Evolutionary conservation across 352 stramenopile species (phyloP).

Genomic region (Thalassiosira exigua): DNA sequence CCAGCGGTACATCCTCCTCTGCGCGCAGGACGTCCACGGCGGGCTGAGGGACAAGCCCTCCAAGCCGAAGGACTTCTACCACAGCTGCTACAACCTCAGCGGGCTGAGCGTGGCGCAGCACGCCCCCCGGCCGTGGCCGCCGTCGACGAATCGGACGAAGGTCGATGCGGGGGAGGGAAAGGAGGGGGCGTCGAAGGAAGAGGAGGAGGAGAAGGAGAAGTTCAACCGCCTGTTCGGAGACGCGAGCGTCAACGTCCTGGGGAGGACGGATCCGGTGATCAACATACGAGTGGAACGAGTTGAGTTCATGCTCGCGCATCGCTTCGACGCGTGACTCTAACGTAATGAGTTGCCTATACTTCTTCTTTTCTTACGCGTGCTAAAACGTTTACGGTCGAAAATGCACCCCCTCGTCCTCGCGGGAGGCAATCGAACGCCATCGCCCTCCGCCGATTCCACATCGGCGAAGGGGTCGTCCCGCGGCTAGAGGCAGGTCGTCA

Average conservation of each 20-base stretch:
- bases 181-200: not conserved
- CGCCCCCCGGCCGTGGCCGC: conserved; percentile 57
- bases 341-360: too few relatives aligned
- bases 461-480: too few relatives aligned
- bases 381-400: too few relatives aligned
- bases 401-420: too few relatives aligned
- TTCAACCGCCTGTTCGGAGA: conserved; percentile 62
- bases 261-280: conserved; percentile 89
- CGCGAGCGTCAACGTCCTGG: conserved; percentile 85
- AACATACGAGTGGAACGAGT: conserved; percentile 92
- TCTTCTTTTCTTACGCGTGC: too few relatives aligned
- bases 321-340: too few relatives aligned
- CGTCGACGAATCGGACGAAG: not conserved
- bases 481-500: too few relatives aligned
- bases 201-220: not conserved
- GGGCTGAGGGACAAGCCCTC: conserved; percentile 93
- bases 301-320: conserved; percentile 62
- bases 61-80: conserved; percentile 97
- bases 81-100: conserved; percentile 98
- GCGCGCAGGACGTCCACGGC: conserved; percentile 92
- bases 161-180: not conserved
- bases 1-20: conserved; percentile 92
- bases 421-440: too few relatives aligned
- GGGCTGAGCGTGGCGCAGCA: conserved; percentile 94
- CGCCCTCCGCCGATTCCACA: too few relatives aligned